A percentile compares a stretch with the other conserved stretches of the same genome.
Conservation (phyloP, 768 basidiomycete species). For the Tulasnella calospora region DNA sequence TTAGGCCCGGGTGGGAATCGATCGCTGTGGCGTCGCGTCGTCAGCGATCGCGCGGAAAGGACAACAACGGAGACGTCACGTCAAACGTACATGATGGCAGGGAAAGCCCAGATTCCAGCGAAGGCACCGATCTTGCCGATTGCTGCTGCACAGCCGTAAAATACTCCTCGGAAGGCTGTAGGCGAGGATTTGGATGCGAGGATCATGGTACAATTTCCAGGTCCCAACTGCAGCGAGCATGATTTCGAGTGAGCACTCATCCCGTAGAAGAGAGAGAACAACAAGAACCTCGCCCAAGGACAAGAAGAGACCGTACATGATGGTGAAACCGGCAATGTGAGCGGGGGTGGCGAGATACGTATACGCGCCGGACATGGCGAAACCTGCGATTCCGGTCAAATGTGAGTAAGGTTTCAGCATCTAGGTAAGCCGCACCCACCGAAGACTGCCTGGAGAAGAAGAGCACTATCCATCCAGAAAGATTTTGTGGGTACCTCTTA, state of each 20-base stretch:
- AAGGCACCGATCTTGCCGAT: conserved; percentile 73
- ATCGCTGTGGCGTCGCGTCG: not conserved
- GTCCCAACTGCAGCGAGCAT: conserved; percentile 42
- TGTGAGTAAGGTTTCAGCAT: not conserved
- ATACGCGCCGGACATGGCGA: conserved; percentile 87
- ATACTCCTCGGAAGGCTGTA: conserved; percentile 79
- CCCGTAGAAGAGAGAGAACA: not conserved
- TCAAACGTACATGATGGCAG: conserved; percentile 25
- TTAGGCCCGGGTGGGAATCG: conserved; percentile 37
- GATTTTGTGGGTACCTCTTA: not conserved
- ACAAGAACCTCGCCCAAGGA: conserved; percentile 67
- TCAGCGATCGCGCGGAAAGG: too few relatives aligned
- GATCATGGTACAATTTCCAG: conserved; percentile 81
- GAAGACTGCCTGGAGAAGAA: conserved; percentile 33
- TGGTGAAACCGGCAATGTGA: conserved; percentile 38
- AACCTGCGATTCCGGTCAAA: conserved; percentile 44
- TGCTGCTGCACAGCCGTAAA: conserved; percentile 54
- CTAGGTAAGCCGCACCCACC: not conserved
- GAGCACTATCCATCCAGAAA: not conserved
- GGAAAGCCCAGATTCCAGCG: conserved; percentile 44
- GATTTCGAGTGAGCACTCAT: not conserved
- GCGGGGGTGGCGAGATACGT: conserved; percentile 30
- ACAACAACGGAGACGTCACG: not conserved
- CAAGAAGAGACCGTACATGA: conserved; percentile 88
- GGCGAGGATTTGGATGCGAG: conserved; percentile 81